Evolutionary conservation across 352 stramenopile species (phyloP), one percentile per base, ranked within the genome.

Genomic region (Phytophthora melonis): DNA sequence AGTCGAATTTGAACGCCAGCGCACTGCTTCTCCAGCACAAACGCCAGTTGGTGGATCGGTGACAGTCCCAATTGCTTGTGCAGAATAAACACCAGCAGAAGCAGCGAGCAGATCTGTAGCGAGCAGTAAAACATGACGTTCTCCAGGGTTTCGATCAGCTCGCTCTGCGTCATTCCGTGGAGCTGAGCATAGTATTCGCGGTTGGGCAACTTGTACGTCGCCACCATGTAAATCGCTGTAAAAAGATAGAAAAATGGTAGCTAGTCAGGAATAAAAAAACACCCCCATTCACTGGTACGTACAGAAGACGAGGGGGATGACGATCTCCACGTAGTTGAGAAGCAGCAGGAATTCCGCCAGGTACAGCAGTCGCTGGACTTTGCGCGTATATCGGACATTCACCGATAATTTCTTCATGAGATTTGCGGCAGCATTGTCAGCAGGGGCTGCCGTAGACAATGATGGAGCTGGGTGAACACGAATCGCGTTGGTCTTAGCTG

Each of bases 11-110:
- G 45, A 16, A 53, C n/a, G 0, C 45, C 45, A 53, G 7, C 6
- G 9, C 45, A 53, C 16, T 53, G 45, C n/a, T 53, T 53, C 45
- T 53, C 45, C 45, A 53, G 13, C n/a, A 53, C 45, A 53, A 53
- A 53, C 6, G 45, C 45, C 45, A 53, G 16, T 18, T 53, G 45
- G 9, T 53, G 45, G 23, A 53, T 53, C 45, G n/a, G 45, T 6
- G 45, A 53, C 18, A 53, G n/a, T 7, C 45, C 45, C 18, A 53
- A 53, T 25, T 53, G 13, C 7, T 53, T 16, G 11, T 27, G 45
- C 23, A 53, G 8, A 27, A 53, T 25, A 19, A 13, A 27, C 7
- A 27, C 45, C n/a, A 53, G 45, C 8, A 53, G 45, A 4, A 53
- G 7, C n/a, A 53, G 13, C 45, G 45, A 53, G 6, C 7, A n/a